These are phyloP conservation scores for Syzygium aqueum DNA, from an alignment of 345 rosid species.

Conservation along the genomic window DNA sequence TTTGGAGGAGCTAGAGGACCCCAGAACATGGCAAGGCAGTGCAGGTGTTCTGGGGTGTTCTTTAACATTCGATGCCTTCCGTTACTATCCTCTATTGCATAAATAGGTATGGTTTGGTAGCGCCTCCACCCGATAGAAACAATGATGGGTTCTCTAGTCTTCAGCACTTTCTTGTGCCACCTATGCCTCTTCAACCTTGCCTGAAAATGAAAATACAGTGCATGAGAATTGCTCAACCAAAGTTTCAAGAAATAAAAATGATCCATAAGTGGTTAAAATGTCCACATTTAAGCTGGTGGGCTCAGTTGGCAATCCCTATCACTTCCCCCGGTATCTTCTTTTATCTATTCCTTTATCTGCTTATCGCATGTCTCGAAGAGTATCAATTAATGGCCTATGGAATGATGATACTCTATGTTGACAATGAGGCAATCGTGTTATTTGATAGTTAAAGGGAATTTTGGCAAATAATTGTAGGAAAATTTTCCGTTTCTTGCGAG, in stretches of 20 bases:
- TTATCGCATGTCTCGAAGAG: neutral
- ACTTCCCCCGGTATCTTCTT: neutral
- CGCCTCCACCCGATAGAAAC: slow-evolving; percentile 97
- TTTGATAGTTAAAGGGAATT: neutral
- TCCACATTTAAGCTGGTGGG: neutral
- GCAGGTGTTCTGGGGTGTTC: slow-evolving; percentile 95
- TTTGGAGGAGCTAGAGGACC: slow-evolving; percentile 96
- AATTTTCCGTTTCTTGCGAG: neutral
- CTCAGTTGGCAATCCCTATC: neutral
- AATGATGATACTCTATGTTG: neutral
- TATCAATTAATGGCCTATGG: neutral
- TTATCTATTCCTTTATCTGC: neutral
- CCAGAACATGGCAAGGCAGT: slow-evolving; percentile 94
- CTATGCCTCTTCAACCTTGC: slow-evolving; percentile 79
- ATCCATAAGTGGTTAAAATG: neutral
- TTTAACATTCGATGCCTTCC: slow-evolving; percentile 94
- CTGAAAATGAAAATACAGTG: slow-evolving; percentile 22
- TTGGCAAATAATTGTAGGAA: neutral
- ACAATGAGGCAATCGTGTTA: neutral
- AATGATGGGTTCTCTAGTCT: slow-evolving; percentile 84
- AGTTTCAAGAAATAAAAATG: neutral
- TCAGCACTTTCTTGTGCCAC: slow-evolving; percentile 86
- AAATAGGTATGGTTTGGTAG: slow-evolving; percentile 78
- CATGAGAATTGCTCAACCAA: neutral
- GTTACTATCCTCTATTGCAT: slow-evolving; percentile 73